These are phyloP conservation scores for Arabis alpina DNA, from an alignment of 345 rosid species.

Conservation along the genomic window DNA sequence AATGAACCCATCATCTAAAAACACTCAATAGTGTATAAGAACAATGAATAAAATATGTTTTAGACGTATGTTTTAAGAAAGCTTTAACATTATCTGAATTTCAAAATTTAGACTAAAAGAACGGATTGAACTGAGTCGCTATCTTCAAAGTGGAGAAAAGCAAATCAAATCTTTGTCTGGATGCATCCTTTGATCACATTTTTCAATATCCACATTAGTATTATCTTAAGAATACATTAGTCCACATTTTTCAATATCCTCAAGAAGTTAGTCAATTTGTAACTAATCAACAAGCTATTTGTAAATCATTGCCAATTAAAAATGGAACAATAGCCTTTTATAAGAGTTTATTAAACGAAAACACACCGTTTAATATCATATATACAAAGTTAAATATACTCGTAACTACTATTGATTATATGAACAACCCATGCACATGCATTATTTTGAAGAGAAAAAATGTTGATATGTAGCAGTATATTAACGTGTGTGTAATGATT, in stretches of 20 bases:
- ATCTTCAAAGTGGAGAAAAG: no score
- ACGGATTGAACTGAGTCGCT: no score
- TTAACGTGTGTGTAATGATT: not conserved
- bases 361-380: not conserved
- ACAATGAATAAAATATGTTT: not conserved
- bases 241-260: not conserved
- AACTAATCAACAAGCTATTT: not conserved
- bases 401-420: not conserved
- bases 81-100: not conserved
- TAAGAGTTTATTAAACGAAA: not conserved
- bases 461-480: not conserved
- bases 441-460: not conserved
- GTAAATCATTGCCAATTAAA: not conserved
- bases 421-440: not conserved
- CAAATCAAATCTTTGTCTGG: no score
- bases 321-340: not conserved
- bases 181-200: no score
- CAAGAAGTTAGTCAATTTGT: not conserved
- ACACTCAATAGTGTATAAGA: conserved; percentile 13
- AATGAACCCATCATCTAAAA: conserved; percentile 36
- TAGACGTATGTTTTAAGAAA: conserved; percentile 20
- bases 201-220: no score
- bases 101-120: not conserved
- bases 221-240: not conserved
- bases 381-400: not conserved